These are phyloP conservation scores for Ophiocordyceps camponoti-leonardi DNA, from an alignment of 2,329 filamentous ascomycete genomes.

Conservation along the genomic window DNA sequence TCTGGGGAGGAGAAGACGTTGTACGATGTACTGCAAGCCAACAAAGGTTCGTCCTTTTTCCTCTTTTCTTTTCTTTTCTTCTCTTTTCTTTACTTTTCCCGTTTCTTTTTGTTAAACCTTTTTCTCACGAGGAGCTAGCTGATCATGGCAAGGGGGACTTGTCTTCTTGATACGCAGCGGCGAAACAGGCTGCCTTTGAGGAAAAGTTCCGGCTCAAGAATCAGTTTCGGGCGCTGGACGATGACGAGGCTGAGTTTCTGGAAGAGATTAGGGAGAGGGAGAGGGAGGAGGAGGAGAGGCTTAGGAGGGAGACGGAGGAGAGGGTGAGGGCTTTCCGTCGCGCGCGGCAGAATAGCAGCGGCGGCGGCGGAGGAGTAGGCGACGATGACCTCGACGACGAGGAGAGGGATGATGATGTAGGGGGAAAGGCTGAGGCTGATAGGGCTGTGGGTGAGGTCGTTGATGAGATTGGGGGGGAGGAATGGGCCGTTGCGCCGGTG, in stretches of 20 bases:
- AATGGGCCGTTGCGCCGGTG: background rate
- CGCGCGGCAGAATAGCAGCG: constrained; percentile 4
- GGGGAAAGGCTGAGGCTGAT: too few species aligned
- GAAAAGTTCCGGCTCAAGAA: constrained; percentile 55
- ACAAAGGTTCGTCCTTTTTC: constrained; percentile 42
- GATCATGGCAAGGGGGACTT: background rate
- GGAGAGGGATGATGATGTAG: background rate
- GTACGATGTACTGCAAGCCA: constrained; percentile 62
- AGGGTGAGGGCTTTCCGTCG: constrained; percentile 39
- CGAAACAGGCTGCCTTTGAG: constrained; percentile 70
- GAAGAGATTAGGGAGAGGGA: constrained; percentile 36
- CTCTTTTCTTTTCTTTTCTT: background rate
- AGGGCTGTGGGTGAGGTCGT: too few species aligned
- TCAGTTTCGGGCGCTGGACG: constrained; percentile 62
- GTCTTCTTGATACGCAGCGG: constrained; percentile 28
- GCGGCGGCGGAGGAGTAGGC: constrained; percentile 1
- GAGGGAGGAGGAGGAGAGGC: constrained; percentile 34
- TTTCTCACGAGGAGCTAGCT: too few species aligned
- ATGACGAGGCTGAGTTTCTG: constrained; percentile 64
- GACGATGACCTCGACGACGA: background rate
- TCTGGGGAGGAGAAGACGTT: constrained; percentile 40
- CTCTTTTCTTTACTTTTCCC: background rate
- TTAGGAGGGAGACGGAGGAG: constrained; percentile 37
- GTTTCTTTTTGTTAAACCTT: background rate
- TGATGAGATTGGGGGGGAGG: background rate